phyloP scores from a whole-genome alignment of 345 rosid genomes.

The Euphorbia peplus region DNA sequence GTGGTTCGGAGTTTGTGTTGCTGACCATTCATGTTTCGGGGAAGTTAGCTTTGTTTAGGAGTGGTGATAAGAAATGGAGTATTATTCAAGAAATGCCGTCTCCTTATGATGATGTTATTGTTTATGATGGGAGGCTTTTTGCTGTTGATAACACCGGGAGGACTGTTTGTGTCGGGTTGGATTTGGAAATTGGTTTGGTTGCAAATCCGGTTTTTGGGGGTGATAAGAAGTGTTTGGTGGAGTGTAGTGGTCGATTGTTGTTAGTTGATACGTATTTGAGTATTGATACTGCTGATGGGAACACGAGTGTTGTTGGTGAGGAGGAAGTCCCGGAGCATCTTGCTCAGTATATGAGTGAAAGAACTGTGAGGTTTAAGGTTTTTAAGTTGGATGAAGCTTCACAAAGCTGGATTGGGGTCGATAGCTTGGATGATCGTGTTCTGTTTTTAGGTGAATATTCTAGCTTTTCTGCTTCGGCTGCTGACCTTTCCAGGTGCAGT shows the following conservation, averaged over 20 bases:
- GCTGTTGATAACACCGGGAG: slow-evolving; percentile 79
- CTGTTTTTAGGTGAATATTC: slow-evolving; percentile 90
- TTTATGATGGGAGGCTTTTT: slow-evolving; percentile 50
- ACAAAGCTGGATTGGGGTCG: slow-evolving; percentile 55
- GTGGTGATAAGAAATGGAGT: slow-evolving; percentile 59
- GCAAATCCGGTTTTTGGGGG: slow-evolving; percentile 69
- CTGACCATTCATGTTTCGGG: slow-evolving; percentile 91
- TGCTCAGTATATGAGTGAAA: slow-evolving; percentile 50
- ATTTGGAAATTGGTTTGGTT: slow-evolving; percentile 28
- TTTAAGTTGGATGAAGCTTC: slow-evolving; percentile 45
- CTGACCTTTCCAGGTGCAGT: slow-evolving; percentile 40
- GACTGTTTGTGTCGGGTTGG: slow-evolving; percentile 51
- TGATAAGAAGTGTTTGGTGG: slow-evolving; percentile 83
- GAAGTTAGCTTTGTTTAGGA: slow-evolving; percentile 66
- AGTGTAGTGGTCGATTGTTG: slow-evolving; percentile 66
- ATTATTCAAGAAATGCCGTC: slow-evolving; percentile 71
- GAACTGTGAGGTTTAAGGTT: slow-evolving; percentile 70
- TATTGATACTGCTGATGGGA: slow-evolving; percentile 46
- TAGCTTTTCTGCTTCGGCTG: slow-evolving; percentile 54
- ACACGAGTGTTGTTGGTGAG: slow-evolving; percentile 14
- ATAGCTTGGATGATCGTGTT: slow-evolving; percentile 48
- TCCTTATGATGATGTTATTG: slow-evolving; percentile 79
- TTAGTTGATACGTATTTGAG: slow-evolving; percentile 81
- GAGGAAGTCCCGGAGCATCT: slow-evolving; percentile 38
- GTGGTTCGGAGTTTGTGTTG: slow-evolving; percentile 42